A percentile compares a stretch with the other conserved stretches of the same genome.
Conservation (phyloP, 2,329 filamentous ascomycete genomes). For the Stemphylium beticola region DNA sequence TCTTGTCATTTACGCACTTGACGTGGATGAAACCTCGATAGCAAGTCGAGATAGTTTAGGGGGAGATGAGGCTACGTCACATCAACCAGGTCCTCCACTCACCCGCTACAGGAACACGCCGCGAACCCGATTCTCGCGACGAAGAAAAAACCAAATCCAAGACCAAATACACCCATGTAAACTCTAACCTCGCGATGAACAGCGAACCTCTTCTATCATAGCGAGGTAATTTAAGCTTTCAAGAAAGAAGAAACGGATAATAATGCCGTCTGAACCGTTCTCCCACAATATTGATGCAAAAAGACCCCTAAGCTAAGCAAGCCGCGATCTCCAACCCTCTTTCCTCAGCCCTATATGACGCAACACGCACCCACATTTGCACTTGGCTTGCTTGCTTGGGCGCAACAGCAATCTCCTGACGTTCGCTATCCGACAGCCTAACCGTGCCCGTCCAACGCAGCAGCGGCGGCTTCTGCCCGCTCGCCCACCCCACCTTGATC, state of each 20-base stretch:
- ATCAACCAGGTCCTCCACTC: too few relatives aligned
- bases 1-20: too few relatives aligned
- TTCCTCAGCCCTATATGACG: constrained; percentile 16
- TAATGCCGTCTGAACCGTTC: background rate
- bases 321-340: background rate
- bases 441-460: background rate
- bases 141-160: too few relatives aligned
- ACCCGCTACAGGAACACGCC: too few relatives aligned
- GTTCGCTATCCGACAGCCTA: background rate
- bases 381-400: background rate
- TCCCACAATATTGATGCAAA: constrained; percentile 9
- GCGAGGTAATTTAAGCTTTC: background rate
- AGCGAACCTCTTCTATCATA: too few relatives aligned
- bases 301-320: background rate
- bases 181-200: too few relatives aligned
- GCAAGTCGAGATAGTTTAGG: too few relatives aligned
- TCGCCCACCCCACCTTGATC: background rate
- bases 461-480: background rate
- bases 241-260: background rate
- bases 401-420: constrained; percentile 1
- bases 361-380: background rate
- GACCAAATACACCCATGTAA: too few relatives aligned
- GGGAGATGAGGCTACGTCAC: too few relatives aligned
- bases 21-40: too few relatives aligned
- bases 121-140: too few relatives aligned